Percentiles rank a stretch among this genome's conserved stretches.
phyloP scores from a whole-genome alignment of 805 yeast species.

The Saccharomyces mikatae region DNA sequence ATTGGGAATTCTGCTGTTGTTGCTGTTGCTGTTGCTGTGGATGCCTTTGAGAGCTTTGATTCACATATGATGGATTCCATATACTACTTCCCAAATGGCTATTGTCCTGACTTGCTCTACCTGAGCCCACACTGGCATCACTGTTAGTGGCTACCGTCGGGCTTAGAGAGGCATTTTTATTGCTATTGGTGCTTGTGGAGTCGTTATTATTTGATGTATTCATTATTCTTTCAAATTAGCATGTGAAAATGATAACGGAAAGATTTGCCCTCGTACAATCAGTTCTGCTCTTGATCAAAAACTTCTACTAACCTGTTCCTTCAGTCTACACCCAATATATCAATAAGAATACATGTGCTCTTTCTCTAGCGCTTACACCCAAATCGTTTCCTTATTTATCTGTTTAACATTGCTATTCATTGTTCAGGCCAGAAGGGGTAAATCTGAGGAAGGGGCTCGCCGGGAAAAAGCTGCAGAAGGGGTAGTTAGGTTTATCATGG shows the following conservation, averaged over 20 bases:
- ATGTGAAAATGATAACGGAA: background rate
- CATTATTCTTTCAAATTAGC: background rate
- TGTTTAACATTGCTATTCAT: background rate
- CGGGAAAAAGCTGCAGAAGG: background rate
- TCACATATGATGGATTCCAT: slow-evolving; percentile 15
- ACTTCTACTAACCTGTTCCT: background rate
- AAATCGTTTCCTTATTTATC: background rate
- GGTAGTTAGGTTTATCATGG: background rate
- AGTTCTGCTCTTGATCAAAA: background rate
- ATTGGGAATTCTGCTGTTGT: slow-evolving; percentile 6
- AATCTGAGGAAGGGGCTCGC: background rate
- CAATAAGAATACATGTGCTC: no score
- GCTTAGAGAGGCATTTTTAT: slow-evolving; percentile 4
- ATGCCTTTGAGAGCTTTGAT: background rate
- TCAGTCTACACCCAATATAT: background rate
- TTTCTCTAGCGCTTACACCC: background rate
- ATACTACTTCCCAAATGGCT: slow-evolving; percentile 3
- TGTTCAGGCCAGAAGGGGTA: background rate
- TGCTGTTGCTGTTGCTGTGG: slow-evolving; percentile 3
- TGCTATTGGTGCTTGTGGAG: slow-evolving; percentile 4
- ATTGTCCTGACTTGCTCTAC: background rate
- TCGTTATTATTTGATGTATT: slow-evolving; percentile 2
- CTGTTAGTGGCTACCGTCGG: background rate
- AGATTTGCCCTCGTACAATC: background rate
- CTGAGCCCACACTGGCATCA: background rate